These are phyloP conservation scores for Phytophthora europaea DNA, from an alignment of 352 stramenopile species.

Conservation along the genomic window DNA sequence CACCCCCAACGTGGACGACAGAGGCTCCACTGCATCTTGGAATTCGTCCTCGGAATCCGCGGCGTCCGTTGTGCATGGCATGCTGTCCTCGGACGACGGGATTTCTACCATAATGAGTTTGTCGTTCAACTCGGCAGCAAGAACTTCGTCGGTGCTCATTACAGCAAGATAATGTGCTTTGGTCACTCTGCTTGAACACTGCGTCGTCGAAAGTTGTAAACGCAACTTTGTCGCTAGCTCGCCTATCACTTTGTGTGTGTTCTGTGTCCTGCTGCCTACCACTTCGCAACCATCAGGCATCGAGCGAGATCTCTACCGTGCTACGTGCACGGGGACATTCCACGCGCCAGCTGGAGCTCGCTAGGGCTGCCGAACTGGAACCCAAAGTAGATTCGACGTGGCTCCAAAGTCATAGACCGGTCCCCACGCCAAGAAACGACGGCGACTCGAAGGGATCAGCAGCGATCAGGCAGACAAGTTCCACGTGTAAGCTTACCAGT, in stretches of 20 bases:
- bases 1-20: conserved; percentile 22
- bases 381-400: conserved; percentile 9
- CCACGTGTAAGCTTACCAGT: not conserved
- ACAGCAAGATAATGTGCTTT: not conserved
- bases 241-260: conserved; percentile 12
- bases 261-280: conserved; percentile 15
- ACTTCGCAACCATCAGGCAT: conserved; percentile 8
- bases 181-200: conserved; percentile 1
- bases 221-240: conserved; percentile 6
- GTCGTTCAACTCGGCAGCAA: conserved; percentile 4
- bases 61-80: conserved; percentile 6
- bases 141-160: conserved; percentile 18
- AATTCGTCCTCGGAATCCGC: conserved; percentile 45
- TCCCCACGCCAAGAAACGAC: conserved; percentile 17
- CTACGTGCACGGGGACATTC: conserved; percentile 8
- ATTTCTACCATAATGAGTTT: conserved; percentile 14
- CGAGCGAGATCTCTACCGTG: conserved; percentile 30
- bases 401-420: conserved; percentile 10
- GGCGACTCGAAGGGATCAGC: conserved; percentile 18
- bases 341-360: conserved; percentile 24
- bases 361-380: conserved; percentile 21
- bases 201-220: conserved; percentile 5
- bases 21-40: conserved; percentile 32
- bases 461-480: conserved; percentile 12
- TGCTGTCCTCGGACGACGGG: conserved; percentile 25